phyloP scores from a whole-genome alignment of 805 yeast genomes.

The Nakazawaea wyomingensis region DNA sequence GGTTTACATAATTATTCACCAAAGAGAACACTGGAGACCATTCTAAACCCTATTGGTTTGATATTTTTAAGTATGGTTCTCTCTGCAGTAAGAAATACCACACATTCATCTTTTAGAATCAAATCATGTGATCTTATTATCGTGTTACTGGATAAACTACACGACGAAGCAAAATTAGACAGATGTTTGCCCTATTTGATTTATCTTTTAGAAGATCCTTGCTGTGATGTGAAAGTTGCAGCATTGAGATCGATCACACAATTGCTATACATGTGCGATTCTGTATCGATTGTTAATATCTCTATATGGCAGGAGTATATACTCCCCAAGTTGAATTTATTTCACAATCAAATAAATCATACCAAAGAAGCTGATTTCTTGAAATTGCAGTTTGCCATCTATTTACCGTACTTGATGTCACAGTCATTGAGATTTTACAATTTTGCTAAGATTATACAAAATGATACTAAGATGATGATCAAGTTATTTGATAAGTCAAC shows the following conservation, averaged over 20 bases:
- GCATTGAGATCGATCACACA: constrained; percentile 67
- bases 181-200: constrained; percentile 78
- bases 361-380: constrained; percentile 29
- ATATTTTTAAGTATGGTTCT: constrained; percentile 54
- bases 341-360: constrained; percentile 21
- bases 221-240: constrained; percentile 58
- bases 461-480: neutral
- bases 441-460: constrained; percentile 46
- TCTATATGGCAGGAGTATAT: constrained; percentile 78
- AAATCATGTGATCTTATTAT: constrained; percentile 73
- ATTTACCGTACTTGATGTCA: constrained; percentile 68
- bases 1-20: constrained; percentile 48
- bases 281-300: constrained; percentile 69
- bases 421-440: constrained; percentile 61
- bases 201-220: constrained; percentile 62
- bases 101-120: constrained; percentile 52
- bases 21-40: constrained; percentile 26
- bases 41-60: constrained; percentile 34
- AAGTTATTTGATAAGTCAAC: constrained; percentile 27
- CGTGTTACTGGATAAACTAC: constrained; percentile 68
- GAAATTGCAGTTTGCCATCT: constrained; percentile 63
- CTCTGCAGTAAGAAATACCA: constrained; percentile 56
- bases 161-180: constrained; percentile 83
- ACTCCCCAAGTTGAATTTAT: constrained; percentile 57
- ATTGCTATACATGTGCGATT: constrained; percentile 55